Evolutionary conservation across 75 land plant genomes (phyloP).

Genomic region (Ceratopteris richardii): DNA sequence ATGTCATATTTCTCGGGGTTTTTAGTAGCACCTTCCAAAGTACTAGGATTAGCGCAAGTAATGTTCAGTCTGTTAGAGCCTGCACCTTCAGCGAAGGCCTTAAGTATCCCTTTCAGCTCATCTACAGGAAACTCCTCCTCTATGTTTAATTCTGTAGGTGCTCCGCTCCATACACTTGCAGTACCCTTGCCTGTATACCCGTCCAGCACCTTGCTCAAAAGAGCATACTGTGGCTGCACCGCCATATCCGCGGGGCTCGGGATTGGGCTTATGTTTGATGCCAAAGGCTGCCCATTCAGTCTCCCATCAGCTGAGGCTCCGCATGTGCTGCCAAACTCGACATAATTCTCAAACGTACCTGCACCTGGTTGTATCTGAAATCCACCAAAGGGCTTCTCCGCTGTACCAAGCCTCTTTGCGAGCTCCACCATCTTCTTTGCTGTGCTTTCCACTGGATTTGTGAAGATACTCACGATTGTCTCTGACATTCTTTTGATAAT

Average conservation of each 20-base stretch:
- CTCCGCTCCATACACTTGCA: slow-evolving; percentile 1
- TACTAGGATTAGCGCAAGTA: not conserved
- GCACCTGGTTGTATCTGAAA: not conserved
- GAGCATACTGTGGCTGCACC: slow-evolving; percentile 1
- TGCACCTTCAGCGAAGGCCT: slow-evolving; percentile 1
- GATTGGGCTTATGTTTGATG: slow-evolving; percentile 5
- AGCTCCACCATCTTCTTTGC: slow-evolving; percentile 7
- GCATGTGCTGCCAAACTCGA: not conserved
- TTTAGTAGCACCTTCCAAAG: not conserved
- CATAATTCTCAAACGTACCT: slow-evolving; percentile 3
- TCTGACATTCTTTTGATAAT: not conserved
- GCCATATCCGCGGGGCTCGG: slow-evolving; percentile 6
- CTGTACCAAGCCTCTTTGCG: not conserved
- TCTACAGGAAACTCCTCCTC: not conserved
- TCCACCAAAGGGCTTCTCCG: slow-evolving; percentile 5
- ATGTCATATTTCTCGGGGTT: slow-evolving; percentile 4
- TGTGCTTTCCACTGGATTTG: slow-evolving; percentile 1
- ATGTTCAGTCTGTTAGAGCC: not conserved
- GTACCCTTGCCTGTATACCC: slow-evolving; percentile 3
- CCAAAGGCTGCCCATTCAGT: slow-evolving; percentile 4
- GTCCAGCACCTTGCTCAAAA: not conserved
- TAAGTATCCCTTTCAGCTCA: not conserved
- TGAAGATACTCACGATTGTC: slow-evolving; percentile 1
- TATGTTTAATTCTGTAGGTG: not conserved
- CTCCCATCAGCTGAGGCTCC: slow-evolving; percentile 5